Evolutionary conservation across 2,329 filamentous ascomycete species (phyloP), one percentile per base, ranked within the genome.

Genomic region (Magnaporthiopsis rhizophila): DNA sequence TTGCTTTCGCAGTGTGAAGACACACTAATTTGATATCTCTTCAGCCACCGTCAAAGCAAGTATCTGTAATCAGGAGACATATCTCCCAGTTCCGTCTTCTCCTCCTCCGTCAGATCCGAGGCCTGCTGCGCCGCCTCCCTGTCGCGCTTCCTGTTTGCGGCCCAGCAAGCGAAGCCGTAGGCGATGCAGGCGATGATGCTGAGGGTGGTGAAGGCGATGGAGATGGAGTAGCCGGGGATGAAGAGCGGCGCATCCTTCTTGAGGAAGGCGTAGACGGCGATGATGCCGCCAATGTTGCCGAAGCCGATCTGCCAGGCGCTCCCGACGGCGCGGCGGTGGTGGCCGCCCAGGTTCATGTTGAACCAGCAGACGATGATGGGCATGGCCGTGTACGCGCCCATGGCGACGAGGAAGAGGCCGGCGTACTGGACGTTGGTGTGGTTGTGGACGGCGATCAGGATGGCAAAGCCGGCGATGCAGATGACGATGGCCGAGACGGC

Each of bases 351-450:
- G 69, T 92, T 93, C 85, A 92, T 91, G 69, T 88, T 89, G 74
- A 89, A 92, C 89, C 90, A 93, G 74, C 89, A 92, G 9, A 92
- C 84, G 58, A 92, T 86, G 36, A 97, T 87, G 0, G 94, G 92
- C 89, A 97, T 93, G n/a, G 92, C 91, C 0, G 86, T 87, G 76
- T 96, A 97, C 0, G 85, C 83, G 62, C 91, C 91, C 78, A 87
- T 87, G 2, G 90, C 89, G 62, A 96, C 86, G 38, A 97, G 79
- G 79, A 96, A 96, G 0, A 97, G 82, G 0, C 89, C 90, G 0
- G 81, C 89, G 71, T 97, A 97, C 73, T 95, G 84, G 8, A 91
- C 76, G 15, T 82, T 67, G 0, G 78, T 79, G 73, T 91, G 84
- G 72, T 89, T 76, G 74, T 94, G 89, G 6, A 94, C 84, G 13